Conservation (phyloP, 2,329 filamentous ascomycete genomes). For the Ceratocystis cacaofunesta region DNA sequence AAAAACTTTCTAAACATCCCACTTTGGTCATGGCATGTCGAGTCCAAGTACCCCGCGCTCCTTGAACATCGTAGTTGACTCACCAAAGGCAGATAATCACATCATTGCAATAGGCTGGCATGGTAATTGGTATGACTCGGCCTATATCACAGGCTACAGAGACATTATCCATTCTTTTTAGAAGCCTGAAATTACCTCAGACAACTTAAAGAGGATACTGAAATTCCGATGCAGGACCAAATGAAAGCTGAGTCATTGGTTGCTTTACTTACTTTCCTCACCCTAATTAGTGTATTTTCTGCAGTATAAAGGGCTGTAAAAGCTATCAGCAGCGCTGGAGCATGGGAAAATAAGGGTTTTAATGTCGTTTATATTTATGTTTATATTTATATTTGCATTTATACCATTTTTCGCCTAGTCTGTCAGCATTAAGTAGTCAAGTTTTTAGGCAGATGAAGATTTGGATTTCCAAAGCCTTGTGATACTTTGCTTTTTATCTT, state of each 20-base stretch:
- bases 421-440: not conserved
- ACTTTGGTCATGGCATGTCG: not conserved
- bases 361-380: not conserved
- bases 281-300: slow-evolving; percentile 2
- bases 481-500: slow-evolving; percentile 9
- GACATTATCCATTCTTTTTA: not conserved
- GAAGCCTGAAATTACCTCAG: not conserved
- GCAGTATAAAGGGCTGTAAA: not conserved
- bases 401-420: not conserved
- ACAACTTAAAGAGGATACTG: not conserved
- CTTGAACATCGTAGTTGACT: not conserved
- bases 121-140: not conserved
- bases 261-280: not conserved
- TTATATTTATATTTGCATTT: too few relatives aligned
- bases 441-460: not conserved
- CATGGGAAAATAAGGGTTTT: not conserved
- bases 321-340: not conserved
- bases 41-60: not conserved
- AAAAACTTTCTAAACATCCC: not conserved
- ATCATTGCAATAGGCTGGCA: not conserved
- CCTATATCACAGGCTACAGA: not conserved
- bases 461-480: slow-evolving; percentile 14
- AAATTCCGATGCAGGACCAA: slow-evolving; percentile 15
- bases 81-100: not conserved
- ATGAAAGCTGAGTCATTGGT: slow-evolving; percentile 15